A percentile compares a stretch with the other conserved stretches of the same genome.
phyloP scores from a whole-genome alignment of 352 stramenopile species.

The Globisporangium emineosum region DNA sequence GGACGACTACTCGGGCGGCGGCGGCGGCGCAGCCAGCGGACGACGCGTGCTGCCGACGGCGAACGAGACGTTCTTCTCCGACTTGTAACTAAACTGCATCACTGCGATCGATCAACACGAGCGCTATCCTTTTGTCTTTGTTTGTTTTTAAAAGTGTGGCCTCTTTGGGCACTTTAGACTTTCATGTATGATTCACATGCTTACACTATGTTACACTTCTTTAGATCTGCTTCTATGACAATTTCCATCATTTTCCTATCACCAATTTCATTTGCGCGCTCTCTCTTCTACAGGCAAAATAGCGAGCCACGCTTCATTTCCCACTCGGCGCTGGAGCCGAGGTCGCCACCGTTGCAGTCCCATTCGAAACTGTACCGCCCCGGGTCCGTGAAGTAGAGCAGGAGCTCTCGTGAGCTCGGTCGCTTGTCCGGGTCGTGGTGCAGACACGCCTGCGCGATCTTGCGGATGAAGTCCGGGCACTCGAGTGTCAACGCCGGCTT shows the following conservation, averaged over 20 bases:
- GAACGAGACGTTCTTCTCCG: conserved; percentile 82
- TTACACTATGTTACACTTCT: background rate
- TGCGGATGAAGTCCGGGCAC: conserved; percentile 10
- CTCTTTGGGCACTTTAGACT: background rate
- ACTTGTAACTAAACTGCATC: conserved; percentile 45
- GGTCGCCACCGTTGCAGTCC: background rate
- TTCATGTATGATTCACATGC: background rate
- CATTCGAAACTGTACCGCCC: conserved; percentile 11
- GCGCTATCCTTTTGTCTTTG: background rate
- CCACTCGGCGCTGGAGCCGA: conserved; percentile 9
- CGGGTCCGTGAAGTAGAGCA: conserved; percentile 11
- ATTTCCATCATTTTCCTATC: background rate
- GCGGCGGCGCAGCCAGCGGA: conserved; percentile 18
- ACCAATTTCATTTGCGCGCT: background rate
- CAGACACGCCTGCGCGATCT: conserved; percentile 12
- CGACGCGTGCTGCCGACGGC: conserved; percentile 60
- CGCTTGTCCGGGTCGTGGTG: conserved; percentile 12
- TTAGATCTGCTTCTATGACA: background rate
- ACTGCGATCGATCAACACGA: conserved; percentile 1
- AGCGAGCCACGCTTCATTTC: conserved; percentile 12
- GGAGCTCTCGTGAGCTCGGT: conserved; percentile 7
- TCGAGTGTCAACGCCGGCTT: conserved; percentile 1
- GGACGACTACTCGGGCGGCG: conserved; percentile 21
- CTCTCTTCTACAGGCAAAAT: conserved; percentile 8
- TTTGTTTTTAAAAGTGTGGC: background rate